phyloP scores from a whole-genome alignment of 2,329 filamentous ascomycete species.

The Penicillium sp. region DNA sequence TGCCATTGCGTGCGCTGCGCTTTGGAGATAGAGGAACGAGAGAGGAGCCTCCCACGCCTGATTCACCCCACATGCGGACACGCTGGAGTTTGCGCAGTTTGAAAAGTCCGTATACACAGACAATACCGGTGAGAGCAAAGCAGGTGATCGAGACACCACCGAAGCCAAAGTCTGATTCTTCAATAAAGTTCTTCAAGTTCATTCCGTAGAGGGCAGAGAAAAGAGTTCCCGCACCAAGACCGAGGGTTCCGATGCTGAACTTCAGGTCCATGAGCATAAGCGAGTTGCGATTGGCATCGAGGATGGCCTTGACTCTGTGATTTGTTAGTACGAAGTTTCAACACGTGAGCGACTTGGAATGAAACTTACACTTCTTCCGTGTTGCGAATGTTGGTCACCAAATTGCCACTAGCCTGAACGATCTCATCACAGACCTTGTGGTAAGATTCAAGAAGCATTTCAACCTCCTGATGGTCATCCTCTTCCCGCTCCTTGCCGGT shows the following conservation, averaged over 20 bases:
- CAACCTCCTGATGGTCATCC: constrained; percentile 92
- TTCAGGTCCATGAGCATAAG: constrained; percentile 97
- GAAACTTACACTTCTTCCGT: constrained; percentile 89
- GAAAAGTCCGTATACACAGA: constrained; percentile 79
- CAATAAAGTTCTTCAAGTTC: constrained; percentile 98
- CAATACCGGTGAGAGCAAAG: constrained; percentile 69
- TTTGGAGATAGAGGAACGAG: constrained; percentile 31
- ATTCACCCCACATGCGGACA: constrained; percentile 78
- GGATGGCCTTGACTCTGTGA: constrained; percentile 83
- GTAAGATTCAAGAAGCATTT: constrained; percentile 95
- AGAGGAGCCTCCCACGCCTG: constrained; percentile 40
- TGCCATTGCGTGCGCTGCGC: constrained; percentile 21
- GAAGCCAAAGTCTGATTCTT: constrained; percentile 89
- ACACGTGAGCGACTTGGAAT: background rate
- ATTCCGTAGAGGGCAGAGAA: constrained; percentile 99
- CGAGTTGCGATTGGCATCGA: constrained; percentile 96
- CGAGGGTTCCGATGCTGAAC: constrained; percentile 91
- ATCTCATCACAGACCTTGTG: constrained; percentile 98
- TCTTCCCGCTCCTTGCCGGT: constrained; percentile 71
- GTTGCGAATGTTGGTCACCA: constrained; percentile 93
- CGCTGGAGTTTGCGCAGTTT: constrained; percentile 85
- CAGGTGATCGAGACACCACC: constrained; percentile 71
- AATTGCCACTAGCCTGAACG: constrained; percentile 88
- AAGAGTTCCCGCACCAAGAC: constrained; percentile 92
- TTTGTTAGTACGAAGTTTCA: constrained; percentile 17